Conservation (phyloP, 225 moss, liverwort and hornwort genomes). For the Pleurozium schreberi region DNA sequence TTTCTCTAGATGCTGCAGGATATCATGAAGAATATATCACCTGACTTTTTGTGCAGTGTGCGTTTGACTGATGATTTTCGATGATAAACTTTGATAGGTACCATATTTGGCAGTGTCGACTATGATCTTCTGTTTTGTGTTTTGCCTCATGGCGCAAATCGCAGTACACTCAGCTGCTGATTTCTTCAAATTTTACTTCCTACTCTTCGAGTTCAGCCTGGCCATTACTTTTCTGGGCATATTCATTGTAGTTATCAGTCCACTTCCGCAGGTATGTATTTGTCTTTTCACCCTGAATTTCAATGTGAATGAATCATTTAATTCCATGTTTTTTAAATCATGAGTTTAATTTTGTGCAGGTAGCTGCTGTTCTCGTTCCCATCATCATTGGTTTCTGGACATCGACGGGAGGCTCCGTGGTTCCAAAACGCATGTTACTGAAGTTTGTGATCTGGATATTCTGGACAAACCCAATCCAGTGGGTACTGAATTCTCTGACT, state of each 20-base stretch:
- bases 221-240: conserved; percentile 76
- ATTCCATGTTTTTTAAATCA: neutral
- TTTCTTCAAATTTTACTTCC: conserved; percentile 80
- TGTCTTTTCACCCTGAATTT: neutral
- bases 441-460: conserved; percentile 64
- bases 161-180: conserved; percentile 44
- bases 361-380: conserved; percentile 60
- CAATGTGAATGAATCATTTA: neutral
- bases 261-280: conserved; percentile 58
- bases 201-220: conserved; percentile 54
- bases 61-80: neutral
- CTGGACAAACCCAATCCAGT: conserved; percentile 92
- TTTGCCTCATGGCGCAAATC: conserved; percentile 73
- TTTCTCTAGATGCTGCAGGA: neutral
- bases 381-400: conserved; percentile 77
- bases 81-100: conserved; percentile 29
- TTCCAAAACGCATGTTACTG: conserved; percentile 59
- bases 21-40: neutral
- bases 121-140: conserved; percentile 52
- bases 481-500: conserved; percentile 50
- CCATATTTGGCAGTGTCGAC: conserved; percentile 62
- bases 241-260: conserved; percentile 37
- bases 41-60: neutral
- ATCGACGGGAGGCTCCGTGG: conserved; percentile 63
- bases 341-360: conserved; percentile 18